phyloP scores from a whole-genome alignment of 2,329 filamentous ascomycete genomes.

The Verticillium zaregamsianum region DNA sequence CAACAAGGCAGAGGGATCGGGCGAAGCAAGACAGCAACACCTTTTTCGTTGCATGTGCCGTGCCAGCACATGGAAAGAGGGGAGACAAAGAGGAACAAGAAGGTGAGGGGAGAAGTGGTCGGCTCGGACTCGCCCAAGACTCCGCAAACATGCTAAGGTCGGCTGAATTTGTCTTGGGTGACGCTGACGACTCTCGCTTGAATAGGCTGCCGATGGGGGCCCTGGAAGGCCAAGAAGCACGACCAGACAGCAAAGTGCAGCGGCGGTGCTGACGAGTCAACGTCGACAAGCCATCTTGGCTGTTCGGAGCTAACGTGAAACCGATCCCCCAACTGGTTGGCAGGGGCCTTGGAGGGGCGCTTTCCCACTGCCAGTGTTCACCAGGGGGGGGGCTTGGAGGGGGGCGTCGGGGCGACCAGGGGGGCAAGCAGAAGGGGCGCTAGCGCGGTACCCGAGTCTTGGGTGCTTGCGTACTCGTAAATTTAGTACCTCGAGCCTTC shows the following conservation, averaged over 20 bases:
- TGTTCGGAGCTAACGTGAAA: neutral
- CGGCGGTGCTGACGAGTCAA: neutral
- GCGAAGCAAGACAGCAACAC: too few relatives aligned
- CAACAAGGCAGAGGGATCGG: too few relatives aligned
- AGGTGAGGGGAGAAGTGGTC: neutral
- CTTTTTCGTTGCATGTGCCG: too few relatives aligned
- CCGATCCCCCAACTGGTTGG: neutral
- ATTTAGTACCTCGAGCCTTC: neutral
- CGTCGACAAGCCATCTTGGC: neutral
- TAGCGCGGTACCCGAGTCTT: neutral
- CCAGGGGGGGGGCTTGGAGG: neutral
- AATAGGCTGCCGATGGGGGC: neutral
- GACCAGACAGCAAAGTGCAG: neutral
- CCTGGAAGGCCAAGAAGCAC: neutral
- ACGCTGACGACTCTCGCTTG: neutral
- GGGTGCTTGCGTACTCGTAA: neutral
- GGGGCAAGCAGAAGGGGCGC: neutral
- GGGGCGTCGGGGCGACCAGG: neutral
- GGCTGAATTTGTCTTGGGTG: neutral
- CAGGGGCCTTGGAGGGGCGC: neutral
- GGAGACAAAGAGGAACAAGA: neutral
- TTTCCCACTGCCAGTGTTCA: neutral
- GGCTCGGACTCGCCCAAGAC: neutral
- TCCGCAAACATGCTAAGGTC: neutral
- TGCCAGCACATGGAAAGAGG: neutral